Percentiles rank a stretch among this genome's conserved stretches.
phyloP scores from a whole-genome alignment of 202 grass and related monocot genomes.

The Sporobolus alterniflorus region DNA sequence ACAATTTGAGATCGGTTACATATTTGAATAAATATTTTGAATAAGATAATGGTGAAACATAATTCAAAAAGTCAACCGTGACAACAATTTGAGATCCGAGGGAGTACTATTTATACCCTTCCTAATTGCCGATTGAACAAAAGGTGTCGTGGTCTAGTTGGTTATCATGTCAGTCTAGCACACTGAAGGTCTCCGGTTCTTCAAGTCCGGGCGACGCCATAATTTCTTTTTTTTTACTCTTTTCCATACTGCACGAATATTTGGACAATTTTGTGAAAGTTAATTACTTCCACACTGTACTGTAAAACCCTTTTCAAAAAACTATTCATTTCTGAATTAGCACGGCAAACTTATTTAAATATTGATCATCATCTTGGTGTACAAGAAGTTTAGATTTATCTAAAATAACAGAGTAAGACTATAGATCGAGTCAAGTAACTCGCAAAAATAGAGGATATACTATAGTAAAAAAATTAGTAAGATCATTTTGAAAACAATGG shows the following conservation, averaged over 20 bases:
- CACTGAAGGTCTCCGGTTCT: constrained; percentile 98
- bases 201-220: constrained; percentile 67
- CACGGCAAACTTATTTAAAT: neutral
- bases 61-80: too few species aligned
- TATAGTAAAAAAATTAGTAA: neutral
- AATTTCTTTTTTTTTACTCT: neutral
- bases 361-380: neutral
- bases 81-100: too few species aligned
- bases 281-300: neutral
- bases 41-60: too few species aligned
- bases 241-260: neutral
- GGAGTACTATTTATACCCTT: too few species aligned
- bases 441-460: too few species aligned
- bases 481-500: neutral
- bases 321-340: neutral
- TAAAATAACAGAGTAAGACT: too few species aligned
- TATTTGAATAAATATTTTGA: too few species aligned
- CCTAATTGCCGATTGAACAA: too few species aligned
- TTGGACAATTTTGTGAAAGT: neutral
- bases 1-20: too few species aligned
- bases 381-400: neutral
- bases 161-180: constrained; percentile 99
- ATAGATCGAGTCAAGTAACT: too few species aligned
- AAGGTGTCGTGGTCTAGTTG: constrained; percentile 93
- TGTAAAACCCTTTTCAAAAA: neutral